Base-by-base conservation (phyloP, 139 green algal genomes). In the Tetraselmis chui region DNA sequence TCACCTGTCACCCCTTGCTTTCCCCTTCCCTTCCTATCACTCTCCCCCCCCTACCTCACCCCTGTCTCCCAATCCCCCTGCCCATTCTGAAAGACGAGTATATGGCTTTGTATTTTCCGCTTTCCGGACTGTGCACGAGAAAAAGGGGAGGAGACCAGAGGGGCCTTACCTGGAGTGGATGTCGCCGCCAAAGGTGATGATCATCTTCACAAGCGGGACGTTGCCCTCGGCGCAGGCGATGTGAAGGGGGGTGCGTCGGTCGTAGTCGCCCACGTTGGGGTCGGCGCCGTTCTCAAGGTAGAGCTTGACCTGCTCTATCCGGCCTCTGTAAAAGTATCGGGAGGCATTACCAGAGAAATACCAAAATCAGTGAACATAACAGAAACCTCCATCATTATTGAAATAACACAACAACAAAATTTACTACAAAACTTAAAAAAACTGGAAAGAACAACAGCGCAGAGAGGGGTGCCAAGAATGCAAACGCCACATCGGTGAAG, bases 231-330 rank as follows among this genome's bases (percentile, higher is more conserved):
- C 45, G 45, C 45, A 67, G 11, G 45, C 45, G 18, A 67, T 67
- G 45, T 67, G 45, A 5, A 67, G 45, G 11, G 45, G 45, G 11
- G 18, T 18, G 45, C 45, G 76, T 2, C 28, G 18, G 76, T 79
- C 76, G 76, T 79, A 79, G 76, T 32, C 76, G 76, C 28, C 76
- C 28, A 25, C 30, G 30, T 80, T 80, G 29, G 77, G 28, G 30
- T 80, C 29, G 1, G 77, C 77, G 30, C 77, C 77, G 28, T 29
- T 30, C 77, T 80, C 77, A 2, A 80, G 29, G 30, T 59, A 67
- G 2, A 32, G 77, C 18, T 31, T 30, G 23, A 59, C 28, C 77
- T 59, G 30, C 22, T 25, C 28, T 2, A 25, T 25, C 45, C 18
- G 5, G 45, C 45, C 45, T 5, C 45, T 67, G 45, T 18, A 18